These are phyloP conservation scores for Brasilioporus rufonigricans DNA, from an alignment of 768 basidiomycete species.

Conservation along the genomic window DNA sequence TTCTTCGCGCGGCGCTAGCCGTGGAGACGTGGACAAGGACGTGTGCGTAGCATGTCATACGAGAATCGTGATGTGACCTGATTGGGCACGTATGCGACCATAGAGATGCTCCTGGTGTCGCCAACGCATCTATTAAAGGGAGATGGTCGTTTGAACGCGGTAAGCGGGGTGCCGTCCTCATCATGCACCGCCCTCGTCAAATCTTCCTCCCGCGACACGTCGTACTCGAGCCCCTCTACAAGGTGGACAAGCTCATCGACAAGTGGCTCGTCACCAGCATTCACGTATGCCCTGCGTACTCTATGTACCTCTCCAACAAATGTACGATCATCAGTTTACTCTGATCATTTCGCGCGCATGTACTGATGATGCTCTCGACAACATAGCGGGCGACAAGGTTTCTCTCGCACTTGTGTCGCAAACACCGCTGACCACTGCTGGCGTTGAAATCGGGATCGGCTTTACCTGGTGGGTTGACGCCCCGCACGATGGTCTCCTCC, in stretches of 20 bases:
- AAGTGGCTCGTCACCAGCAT: conserved; percentile 33
- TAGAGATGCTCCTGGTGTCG: conserved; percentile 20
- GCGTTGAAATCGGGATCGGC: not conserved
- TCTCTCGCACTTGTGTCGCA: conserved; percentile 22
- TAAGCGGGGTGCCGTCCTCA: conserved; percentile 31
- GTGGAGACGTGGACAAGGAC: conserved; percentile 7
- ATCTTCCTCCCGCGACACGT: conserved; percentile 16
- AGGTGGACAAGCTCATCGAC: conserved; percentile 24
- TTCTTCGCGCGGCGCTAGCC: conserved; percentile 17
- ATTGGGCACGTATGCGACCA: not conserved
- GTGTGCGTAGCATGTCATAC: conserved; percentile 19
- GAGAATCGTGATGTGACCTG: not conserved
- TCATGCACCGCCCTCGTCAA: conserved; percentile 31
- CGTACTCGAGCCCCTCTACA: conserved; percentile 26
- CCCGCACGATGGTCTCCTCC: conserved; percentile 14
- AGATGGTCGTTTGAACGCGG: conserved; percentile 29
- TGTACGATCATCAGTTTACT: conserved; percentile 1
- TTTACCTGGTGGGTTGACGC: conserved; percentile 21
- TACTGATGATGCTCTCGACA: not conserved
- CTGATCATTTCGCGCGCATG: too few species aligned
- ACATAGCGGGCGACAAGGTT: conserved; percentile 20
- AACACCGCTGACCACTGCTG: not conserved
- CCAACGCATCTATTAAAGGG: conserved; percentile 29
- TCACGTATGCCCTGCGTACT: conserved; percentile 30
- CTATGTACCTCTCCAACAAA: conserved; percentile 33